phyloP scores from a whole-genome alignment of 116 monocot species.

The Posidonia oceanica region DNA sequence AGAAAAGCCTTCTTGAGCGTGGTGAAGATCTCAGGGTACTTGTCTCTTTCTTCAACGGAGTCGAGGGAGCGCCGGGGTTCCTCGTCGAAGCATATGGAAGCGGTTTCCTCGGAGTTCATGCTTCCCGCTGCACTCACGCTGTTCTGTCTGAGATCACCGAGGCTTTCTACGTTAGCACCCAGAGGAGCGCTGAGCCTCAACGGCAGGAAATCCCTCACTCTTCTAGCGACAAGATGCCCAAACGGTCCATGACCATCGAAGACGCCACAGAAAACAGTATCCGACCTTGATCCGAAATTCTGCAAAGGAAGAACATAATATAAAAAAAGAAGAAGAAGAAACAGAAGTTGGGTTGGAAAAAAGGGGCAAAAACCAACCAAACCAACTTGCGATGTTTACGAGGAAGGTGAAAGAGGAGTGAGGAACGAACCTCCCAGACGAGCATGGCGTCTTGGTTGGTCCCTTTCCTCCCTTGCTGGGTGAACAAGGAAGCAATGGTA shows the following conservation, averaged over 20 bases:
- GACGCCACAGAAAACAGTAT: conserved; percentile 60
- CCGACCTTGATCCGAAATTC: conserved; percentile 63
- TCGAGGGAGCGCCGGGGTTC: conserved; percentile 16
- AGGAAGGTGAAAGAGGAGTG: no score
- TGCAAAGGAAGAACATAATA: conserved; percentile 11
- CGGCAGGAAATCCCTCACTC: conserved; percentile 77
- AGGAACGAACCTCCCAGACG: conserved; percentile 48
- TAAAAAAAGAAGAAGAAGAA: neutral
- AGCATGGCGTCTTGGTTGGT: conserved; percentile 71
- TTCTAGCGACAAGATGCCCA: conserved; percentile 84
- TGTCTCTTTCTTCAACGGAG: conserved; percentile 28
- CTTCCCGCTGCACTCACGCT: conserved; percentile 21
- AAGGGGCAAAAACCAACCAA: neutral
- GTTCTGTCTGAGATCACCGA: conserved; percentile 16
- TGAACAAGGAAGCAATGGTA: conserved; percentile 36
- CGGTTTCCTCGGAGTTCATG: conserved; percentile 39
- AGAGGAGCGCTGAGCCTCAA: conserved; percentile 43
- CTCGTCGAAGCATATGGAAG: conserved; percentile 25
- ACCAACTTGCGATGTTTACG: no score
- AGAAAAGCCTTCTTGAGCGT: conserved; percentile 49
- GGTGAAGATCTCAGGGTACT: conserved; percentile 24
- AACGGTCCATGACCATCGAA: conserved; percentile 96
- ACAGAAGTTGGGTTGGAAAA: neutral
- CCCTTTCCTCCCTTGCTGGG: conserved; percentile 75
- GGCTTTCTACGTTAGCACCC: conserved; percentile 16